Percentiles rank a stretch among this genome's conserved stretches.
Evolutionary conservation across 352 stramenopile species (phyloP).

Genomic region (Phytophthora fragariae): DNA sequence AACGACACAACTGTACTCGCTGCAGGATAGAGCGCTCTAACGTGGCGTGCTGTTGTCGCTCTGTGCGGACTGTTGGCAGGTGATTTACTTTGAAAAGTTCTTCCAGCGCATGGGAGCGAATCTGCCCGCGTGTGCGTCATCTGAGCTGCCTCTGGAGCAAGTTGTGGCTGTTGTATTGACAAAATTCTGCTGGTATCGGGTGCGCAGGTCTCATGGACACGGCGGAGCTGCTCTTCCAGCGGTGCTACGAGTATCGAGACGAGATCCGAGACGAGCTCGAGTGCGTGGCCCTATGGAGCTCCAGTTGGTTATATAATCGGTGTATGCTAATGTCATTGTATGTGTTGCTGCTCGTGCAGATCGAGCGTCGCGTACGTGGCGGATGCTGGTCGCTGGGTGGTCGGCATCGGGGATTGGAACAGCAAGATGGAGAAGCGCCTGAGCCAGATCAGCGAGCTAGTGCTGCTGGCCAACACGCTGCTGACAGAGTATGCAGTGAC

Average conservation of each 20-base stretch:
- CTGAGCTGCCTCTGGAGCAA: background rate
- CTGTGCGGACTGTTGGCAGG: slow-evolving; percentile 39
- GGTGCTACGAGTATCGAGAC: slow-evolving; percentile 86
- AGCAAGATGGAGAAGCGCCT: slow-evolving; percentile 89
- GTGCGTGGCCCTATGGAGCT: slow-evolving; percentile 40
- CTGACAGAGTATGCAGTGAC: slow-evolving; percentile 79
- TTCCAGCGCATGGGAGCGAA: slow-evolving; percentile 76
- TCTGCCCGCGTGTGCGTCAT: slow-evolving; percentile 54
- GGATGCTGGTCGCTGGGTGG: slow-evolving; percentile 82
- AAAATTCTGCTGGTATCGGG: background rate
- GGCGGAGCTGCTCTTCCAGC: slow-evolving; percentile 63
- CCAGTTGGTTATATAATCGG: background rate
- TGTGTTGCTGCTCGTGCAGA: slow-evolving; percentile 35
- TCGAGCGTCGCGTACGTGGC: slow-evolving; percentile 77
- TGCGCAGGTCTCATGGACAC: slow-evolving; percentile 61
- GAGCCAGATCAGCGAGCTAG: slow-evolving; percentile 84
- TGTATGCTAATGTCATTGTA: background rate
- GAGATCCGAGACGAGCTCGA: slow-evolving; percentile 86
- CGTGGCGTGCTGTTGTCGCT: background rate
- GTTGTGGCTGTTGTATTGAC: slow-evolving; percentile 2
- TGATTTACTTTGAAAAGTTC: slow-evolving; percentile 87
- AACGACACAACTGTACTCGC: background rate
- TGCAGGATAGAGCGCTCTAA: background rate
- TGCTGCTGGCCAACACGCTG: slow-evolving; percentile 78
- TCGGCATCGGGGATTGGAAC: slow-evolving; percentile 88